These are phyloP conservation scores for Diaporthe caulivora DNA, from an alignment of 2,329 filamentous ascomycete species.

Conservation along the genomic window DNA sequence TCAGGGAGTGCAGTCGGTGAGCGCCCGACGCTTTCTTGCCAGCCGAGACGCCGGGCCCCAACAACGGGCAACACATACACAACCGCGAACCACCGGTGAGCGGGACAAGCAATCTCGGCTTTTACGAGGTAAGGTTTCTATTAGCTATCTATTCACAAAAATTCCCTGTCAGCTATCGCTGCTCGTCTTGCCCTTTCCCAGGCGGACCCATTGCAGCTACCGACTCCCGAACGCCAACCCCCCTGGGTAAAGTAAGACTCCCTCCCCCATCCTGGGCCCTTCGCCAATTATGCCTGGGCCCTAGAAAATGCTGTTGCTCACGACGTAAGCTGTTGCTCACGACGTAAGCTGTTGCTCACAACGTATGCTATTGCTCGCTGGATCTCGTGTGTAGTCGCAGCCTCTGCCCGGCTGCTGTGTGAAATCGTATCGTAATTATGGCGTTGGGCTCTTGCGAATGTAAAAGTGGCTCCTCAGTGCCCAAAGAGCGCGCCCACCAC, in stretches of 20 bases:
- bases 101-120: background rate
- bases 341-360: conserved; percentile 10
- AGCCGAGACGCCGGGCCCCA: conserved; percentile 1
- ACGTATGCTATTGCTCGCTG: conserved; percentile 4
- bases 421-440: conserved; percentile 10
- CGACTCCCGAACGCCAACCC: conserved; percentile 20
- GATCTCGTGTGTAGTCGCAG: background rate
- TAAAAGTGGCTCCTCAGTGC: conserved; percentile 41
- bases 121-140: conserved; percentile 6
- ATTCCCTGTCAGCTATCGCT: background rate
- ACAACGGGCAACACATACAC: background rate
- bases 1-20: conserved; percentile 15
- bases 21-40: conserved; percentile 10
- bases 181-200: conserved; percentile 1
- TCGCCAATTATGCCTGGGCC: conserved; percentile 11
- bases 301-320: conserved; percentile 8
- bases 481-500: conserved; percentile 59
- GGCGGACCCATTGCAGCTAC: conserved; percentile 13
- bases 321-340: background rate
- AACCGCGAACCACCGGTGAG: conserved; percentile 12
- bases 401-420: background rate
- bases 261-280: background rate
- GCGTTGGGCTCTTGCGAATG: background rate
- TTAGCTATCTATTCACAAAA: conserved; percentile 14
- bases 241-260: background rate